Conservation (phyloP, 805 yeast genomes). For the Metschnikowia baotianmanensis region DNA sequence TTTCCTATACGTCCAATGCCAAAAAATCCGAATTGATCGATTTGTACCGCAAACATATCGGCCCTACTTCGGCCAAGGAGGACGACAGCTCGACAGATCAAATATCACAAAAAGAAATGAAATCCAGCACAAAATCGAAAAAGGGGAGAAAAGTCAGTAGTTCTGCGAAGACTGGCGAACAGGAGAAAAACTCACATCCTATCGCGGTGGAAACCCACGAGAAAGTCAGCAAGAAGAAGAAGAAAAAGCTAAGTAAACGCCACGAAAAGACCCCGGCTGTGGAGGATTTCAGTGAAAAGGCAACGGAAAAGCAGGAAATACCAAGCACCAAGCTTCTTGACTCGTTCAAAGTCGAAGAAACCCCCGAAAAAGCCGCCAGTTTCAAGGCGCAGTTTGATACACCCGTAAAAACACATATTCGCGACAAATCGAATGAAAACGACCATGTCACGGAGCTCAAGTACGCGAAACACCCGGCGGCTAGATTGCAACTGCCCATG, state of each 20-base stretch:
- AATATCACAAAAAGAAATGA: background rate
- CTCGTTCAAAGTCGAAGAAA: background rate
- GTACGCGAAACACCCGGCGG: background rate
- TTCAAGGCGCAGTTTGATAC: background rate
- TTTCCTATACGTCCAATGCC: constrained; percentile 59
- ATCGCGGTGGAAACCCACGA: constrained; percentile 7
- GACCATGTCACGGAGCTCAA: background rate
- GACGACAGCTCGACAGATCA: background rate
- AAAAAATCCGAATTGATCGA: constrained; percentile 64
- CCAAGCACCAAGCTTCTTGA: constrained; percentile 1
- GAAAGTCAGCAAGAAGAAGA: constrained; percentile 6
- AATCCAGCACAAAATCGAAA: background rate
- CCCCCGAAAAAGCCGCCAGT: background rate
- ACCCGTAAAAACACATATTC: background rate
- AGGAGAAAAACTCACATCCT: background rate
- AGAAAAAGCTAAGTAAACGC: constrained; percentile 5
- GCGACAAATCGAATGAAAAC: background rate
- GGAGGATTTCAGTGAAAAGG: background rate
- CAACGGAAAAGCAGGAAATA: background rate
- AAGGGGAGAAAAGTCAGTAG: constrained; percentile 4
- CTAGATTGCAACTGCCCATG: background rate
- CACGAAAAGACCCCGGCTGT: background rate
- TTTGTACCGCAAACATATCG: constrained; percentile 56
- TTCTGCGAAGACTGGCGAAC: background rate
- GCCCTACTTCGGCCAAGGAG: constrained; percentile 6